These are phyloP conservation scores for Ceratobasidium sp. DNA, from an alignment of 1,284 basidiomycete species.

Conservation along the genomic window DNA sequence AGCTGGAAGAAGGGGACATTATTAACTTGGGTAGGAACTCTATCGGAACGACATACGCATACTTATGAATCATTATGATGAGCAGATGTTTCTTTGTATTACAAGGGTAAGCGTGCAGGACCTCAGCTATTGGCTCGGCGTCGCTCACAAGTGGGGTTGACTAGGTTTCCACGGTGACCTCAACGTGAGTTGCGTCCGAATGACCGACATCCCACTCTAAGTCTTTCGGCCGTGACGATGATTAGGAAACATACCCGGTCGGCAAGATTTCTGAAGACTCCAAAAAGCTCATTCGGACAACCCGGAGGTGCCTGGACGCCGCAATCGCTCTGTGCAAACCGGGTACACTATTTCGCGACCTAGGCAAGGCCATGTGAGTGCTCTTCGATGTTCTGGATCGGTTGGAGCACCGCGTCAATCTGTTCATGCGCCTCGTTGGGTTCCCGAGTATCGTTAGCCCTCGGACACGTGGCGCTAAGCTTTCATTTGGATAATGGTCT, in stretches of 20 bases:
- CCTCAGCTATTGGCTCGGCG: slow-evolving; percentile 5
- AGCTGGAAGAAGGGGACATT: slow-evolving; percentile 90
- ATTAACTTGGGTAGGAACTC: slow-evolving; percentile 79
- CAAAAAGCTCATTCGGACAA: slow-evolving; percentile 79
- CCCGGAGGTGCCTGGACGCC: slow-evolving; percentile 84
- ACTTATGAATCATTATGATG: slow-evolving; percentile 16
- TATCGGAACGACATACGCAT: slow-evolving; percentile 38
- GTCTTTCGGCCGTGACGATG: slow-evolving; percentile 8
- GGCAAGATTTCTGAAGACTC: slow-evolving; percentile 87
- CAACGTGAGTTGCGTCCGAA: slow-evolving; percentile 64
- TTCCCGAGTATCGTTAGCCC: slow-evolving; percentile 11
- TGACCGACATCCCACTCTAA: slow-evolving; percentile 48
- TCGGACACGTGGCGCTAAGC: slow-evolving; percentile 13
- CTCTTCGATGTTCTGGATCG: slow-evolving; percentile 18
- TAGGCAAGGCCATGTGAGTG: slow-evolving; percentile 82
- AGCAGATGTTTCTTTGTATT: slow-evolving; percentile 71
- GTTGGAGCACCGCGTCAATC: slow-evolving; percentile 16
- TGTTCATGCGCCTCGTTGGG: slow-evolving; percentile 4
- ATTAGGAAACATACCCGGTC: slow-evolving; percentile 77
- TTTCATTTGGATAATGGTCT: neutral
- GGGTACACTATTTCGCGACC: slow-evolving; percentile 84
- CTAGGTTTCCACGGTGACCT: slow-evolving; percentile 89
- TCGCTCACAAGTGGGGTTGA: neutral
- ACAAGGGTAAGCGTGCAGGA: slow-evolving; percentile 64
- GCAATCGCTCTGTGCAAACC: slow-evolving; percentile 92